phyloP scores from a whole-genome alignment of 306 rosid genomes.

The Cicer pinnatifidum region DNA sequence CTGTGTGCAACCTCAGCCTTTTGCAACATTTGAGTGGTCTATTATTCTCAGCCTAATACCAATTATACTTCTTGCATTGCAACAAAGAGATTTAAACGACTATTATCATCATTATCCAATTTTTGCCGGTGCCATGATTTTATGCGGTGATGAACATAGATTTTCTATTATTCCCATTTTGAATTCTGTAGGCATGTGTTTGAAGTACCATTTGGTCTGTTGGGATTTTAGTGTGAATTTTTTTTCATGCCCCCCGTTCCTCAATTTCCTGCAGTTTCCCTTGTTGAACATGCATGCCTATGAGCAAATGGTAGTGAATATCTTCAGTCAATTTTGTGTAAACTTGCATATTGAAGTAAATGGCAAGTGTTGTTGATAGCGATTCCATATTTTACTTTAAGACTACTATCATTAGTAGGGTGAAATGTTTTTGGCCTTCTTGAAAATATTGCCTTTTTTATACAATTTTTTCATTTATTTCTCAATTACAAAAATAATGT shows the following conservation, averaged over 20 bases:
- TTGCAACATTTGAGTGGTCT: slow-evolving; percentile 35
- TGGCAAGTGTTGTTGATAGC: not conserved
- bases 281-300: slow-evolving; percentile 38
- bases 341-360: slow-evolving; percentile 35
- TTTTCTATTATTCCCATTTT: slow-evolving; percentile 37
- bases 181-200: slow-evolving; percentile 27
- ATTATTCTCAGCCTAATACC: not conserved
- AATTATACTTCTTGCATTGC: slow-evolving; percentile 36
- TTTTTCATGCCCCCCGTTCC: not conserved
- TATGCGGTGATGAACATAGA: slow-evolving; percentile 28
- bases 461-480: not conserved
- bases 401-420: not conserved
- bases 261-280: slow-evolving; percentile 4
- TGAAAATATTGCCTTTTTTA: not conserved
- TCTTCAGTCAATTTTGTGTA: slow-evolving; percentile 32
- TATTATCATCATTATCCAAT: slow-evolving; percentile 33
- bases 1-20: slow-evolving; percentile 32
- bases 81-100: not conserved
- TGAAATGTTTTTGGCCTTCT: not conserved
- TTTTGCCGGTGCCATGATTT: slow-evolving; percentile 34
- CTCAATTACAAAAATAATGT: not conserved
- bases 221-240: slow-evolving; percentile 37
- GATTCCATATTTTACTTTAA: not conserved
- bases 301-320: slow-evolving; percentile 35
- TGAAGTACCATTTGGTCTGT: slow-evolving; percentile 32